phyloP scores from a whole-genome alignment of 2,329 filamentous ascomycete species.

The Diaporthe helianthi region DNA sequence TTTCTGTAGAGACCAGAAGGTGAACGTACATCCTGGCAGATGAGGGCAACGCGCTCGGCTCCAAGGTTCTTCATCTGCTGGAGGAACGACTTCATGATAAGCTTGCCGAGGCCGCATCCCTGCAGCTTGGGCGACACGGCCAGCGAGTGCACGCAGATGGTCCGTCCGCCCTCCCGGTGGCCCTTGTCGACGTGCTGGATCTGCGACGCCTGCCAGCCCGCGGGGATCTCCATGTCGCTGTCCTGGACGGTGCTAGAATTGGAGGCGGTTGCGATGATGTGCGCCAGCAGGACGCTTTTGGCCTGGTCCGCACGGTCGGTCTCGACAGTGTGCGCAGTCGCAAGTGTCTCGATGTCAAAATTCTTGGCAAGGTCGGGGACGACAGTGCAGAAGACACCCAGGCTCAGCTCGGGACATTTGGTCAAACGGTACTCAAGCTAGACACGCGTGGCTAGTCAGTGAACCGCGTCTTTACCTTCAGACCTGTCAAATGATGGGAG shows the following conservation, averaged over 20 bases:
- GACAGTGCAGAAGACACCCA: slow-evolving; percentile 80
- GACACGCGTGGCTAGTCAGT: slow-evolving; percentile 27
- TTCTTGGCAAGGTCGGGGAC: slow-evolving; percentile 53
- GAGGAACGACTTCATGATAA: slow-evolving; percentile 77
- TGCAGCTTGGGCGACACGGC: slow-evolving; percentile 80
- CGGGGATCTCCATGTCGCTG: slow-evolving; percentile 76
- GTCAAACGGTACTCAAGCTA: slow-evolving; percentile 80
- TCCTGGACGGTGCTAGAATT: slow-evolving; percentile 71
- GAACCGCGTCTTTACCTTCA: neutral
- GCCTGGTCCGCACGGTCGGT: slow-evolving; percentile 62
- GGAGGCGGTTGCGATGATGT: slow-evolving; percentile 79
- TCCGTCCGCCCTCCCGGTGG: slow-evolving; percentile 76
- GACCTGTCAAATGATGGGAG: neutral
- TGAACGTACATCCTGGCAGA: slow-evolving; percentile 72
- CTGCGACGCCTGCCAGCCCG: slow-evolving; percentile 66
- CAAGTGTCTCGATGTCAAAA: slow-evolving; percentile 60
- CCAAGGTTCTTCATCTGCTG: slow-evolving; percentile 76
- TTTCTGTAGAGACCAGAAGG: slow-evolving; percentile 17
- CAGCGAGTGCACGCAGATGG: slow-evolving; percentile 82
- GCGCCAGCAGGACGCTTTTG: slow-evolving; percentile 72
- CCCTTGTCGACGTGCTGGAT: slow-evolving; percentile 59
- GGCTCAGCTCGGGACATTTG: slow-evolving; percentile 76
- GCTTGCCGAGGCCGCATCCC: slow-evolving; percentile 74
- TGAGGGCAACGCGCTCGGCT: slow-evolving; percentile 75
- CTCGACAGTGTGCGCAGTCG: slow-evolving; percentile 64